Evolutionary conservation across 192 early-diverging fungal genomes (phyloP), one percentile per base, ranked within the genome.

Genomic region (Rhizophagus prolifer): DNA sequence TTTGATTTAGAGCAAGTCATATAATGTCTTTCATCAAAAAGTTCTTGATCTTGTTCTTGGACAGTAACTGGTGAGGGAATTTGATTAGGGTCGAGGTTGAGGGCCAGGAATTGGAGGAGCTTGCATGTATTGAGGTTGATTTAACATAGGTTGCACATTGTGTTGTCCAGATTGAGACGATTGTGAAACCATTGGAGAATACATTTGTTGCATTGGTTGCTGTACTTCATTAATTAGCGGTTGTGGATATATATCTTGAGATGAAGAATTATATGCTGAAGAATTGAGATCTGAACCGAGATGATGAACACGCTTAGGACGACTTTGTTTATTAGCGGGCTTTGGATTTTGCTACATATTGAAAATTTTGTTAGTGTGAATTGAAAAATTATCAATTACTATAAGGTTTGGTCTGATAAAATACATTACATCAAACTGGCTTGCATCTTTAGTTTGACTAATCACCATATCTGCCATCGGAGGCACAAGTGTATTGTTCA

Each of bases 1-100:
- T 88, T 81, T 8, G 71, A 76, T 72, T 87, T 90, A 14, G 88
- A 84, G 14, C 84, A 88, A 0, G 97, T 96, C 46, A 88, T 86
- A 86, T 91, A 99, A 12, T 90, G 85, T 66, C 87, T 78, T 28
- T 85, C 84, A 25, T 84, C 85, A 81, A 93, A 92, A 9, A 85
- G 64, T 26, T 86, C 80, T 78, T 97, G 95, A 79, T 99, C 96
- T 21, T 83, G 81, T 68, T 91, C 89, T 72, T 96, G 95, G 44
- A 96, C 95, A 26, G 86, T 83, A 12, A 95, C 86, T 26, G 97
- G 96, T 25, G 92, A 91, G 21, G 97, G 97, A 70, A 99, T 94
- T 77, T 96, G 94, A 84, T 95, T 92, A 3, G 97, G 96, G 79
- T 99, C 95, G 76, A 50, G 13, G 85, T 79, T 34, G 74, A 81